A percentile compares a stretch with the other conserved stretches of the same genome.
phyloP scores from a whole-genome alignment of 75 land plant species.

The Larix kaempferi region DNA sequence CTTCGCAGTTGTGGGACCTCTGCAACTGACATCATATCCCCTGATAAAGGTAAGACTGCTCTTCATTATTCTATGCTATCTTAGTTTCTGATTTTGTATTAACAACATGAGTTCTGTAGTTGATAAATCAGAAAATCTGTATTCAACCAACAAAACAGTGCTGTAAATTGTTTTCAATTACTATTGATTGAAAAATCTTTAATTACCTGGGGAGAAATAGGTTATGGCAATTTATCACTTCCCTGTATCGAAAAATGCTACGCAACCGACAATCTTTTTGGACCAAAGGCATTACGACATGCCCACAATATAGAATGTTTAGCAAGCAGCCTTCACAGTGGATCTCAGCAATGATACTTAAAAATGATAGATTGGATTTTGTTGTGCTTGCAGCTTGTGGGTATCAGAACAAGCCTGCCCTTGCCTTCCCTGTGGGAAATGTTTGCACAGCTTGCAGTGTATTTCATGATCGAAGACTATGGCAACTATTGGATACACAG shows the following conservation, averaged over 20 bases:
- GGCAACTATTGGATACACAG: constrained; percentile 93
- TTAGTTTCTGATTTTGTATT: not conserved
- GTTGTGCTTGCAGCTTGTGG: constrained; percentile 35
- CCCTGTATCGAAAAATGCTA: too few relatives aligned
- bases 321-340: too few relatives aligned
- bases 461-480: constrained; percentile 80
- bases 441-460: constrained; percentile 56
- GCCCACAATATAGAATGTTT: too few relatives aligned
- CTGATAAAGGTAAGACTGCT: constrained; percentile 48
- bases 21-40: constrained; percentile 81
- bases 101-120: not conserved
- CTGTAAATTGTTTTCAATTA: not conserved
- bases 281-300: too few relatives aligned
- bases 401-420: constrained; percentile 72
- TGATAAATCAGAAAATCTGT: not conserved
- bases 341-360: too few relatives aligned
- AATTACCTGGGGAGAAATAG: too few relatives aligned
- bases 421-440: constrained; percentile 75
- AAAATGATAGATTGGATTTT: not conserved
- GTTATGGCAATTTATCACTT: too few relatives aligned
- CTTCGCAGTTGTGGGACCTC: constrained; percentile 72
- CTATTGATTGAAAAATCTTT: too few relatives aligned
- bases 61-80: not conserved
- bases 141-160: not conserved
- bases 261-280: too few relatives aligned